Evolutionary conservation across 1,284 basidiomycete genomes (phyloP).

Genomic region (Ganoderma boninense): DNA sequence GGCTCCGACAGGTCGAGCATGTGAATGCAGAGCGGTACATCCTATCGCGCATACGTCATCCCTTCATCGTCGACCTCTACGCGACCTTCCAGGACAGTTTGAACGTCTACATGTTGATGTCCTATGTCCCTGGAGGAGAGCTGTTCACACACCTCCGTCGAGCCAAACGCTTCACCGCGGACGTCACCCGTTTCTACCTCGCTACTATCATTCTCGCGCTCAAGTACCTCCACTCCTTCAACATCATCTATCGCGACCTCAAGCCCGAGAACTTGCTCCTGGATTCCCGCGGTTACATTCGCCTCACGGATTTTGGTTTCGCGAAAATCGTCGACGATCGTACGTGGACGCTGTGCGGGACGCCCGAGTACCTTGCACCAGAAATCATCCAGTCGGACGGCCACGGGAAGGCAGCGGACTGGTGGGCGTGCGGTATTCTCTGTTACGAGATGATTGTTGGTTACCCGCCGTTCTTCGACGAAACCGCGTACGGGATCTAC

Average conservation of each 20-base stretch:
- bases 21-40: conserved; percentile 98
- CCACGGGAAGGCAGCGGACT: conserved; percentile 98
- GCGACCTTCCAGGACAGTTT: conserved; percentile 96
- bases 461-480: conserved; percentile 94
- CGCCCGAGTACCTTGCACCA: conserved; percentile 95
- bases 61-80: conserved; percentile 89
- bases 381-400: conserved; percentile 97
- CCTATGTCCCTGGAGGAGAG: conserved; percentile 97
- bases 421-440: conserved; percentile 98
- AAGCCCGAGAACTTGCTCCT: conserved; percentile 98
- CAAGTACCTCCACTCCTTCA: conserved; percentile 96
- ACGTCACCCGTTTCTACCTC: conserved; percentile 98
- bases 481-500: conserved; percentile 93
- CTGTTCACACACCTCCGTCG: conserved; percentile 94
- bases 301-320: conserved; percentile 98
- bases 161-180: conserved; percentile 94
- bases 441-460: conserved; percentile 99
- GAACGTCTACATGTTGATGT: conserved; percentile 99
- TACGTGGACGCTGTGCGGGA: conserved; percentile 99
- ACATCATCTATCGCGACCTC: conserved; percentile 98
- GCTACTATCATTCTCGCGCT: conserved; percentile 96
- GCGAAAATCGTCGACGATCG: conserved; percentile 98
- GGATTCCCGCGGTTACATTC: conserved; percentile 95
- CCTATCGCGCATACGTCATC: conserved; percentile 85
- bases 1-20: conserved; percentile 97